Evolutionary conservation across 805 yeast genomes (phyloP).

Genomic region (Isabelozyma pseudorhagii): DNA sequence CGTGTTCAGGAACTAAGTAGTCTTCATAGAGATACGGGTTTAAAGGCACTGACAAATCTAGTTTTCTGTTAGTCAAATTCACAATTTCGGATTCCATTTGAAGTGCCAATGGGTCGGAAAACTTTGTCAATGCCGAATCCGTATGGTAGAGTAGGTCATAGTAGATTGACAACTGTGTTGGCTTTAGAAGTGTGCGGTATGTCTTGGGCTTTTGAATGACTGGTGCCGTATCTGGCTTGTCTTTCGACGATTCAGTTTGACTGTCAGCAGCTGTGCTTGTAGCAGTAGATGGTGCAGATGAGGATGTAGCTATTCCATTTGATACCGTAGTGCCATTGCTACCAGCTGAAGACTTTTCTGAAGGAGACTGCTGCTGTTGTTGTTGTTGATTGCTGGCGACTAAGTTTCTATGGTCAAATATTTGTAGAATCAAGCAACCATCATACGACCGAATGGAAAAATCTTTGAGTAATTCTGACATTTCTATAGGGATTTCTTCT

Average conservation of each 20-base stretch:
- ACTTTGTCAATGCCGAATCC: slow-evolving; percentile 67
- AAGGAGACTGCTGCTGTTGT: background rate
- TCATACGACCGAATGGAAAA: slow-evolving; percentile 83
- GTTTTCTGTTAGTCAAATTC: slow-evolving; percentile 70
- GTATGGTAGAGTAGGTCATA: slow-evolving; percentile 84
- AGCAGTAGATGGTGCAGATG: background rate
- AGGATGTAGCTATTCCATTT: background rate
- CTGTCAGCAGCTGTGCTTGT: background rate
- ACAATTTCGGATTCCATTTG: slow-evolving; percentile 87
- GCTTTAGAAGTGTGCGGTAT: slow-evolving; percentile 73
- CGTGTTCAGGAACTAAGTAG: slow-evolving; percentile 46
- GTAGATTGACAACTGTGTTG: slow-evolving; percentile 77
- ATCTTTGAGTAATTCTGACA: slow-evolving; percentile 85
- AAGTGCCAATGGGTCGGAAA: slow-evolving; percentile 74
- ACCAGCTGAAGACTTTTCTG: background rate
- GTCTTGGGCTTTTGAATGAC: slow-evolving; percentile 54
- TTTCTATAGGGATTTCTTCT: slow-evolving; percentile 84
- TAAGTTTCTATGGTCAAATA: slow-evolving; percentile 77
- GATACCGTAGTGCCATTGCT: background rate
- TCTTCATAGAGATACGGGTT: slow-evolving; percentile 59
- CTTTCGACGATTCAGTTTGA: background rate
- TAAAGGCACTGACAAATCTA: slow-evolving; percentile 70
- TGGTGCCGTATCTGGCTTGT: slow-evolving; percentile 3
- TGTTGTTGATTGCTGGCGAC: slow-evolving; percentile 7
- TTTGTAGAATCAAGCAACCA: slow-evolving; percentile 82